Evolutionary conservation across 306 rosid genomes (phyloP).

Genomic region (Citrullus amarus): DNA sequence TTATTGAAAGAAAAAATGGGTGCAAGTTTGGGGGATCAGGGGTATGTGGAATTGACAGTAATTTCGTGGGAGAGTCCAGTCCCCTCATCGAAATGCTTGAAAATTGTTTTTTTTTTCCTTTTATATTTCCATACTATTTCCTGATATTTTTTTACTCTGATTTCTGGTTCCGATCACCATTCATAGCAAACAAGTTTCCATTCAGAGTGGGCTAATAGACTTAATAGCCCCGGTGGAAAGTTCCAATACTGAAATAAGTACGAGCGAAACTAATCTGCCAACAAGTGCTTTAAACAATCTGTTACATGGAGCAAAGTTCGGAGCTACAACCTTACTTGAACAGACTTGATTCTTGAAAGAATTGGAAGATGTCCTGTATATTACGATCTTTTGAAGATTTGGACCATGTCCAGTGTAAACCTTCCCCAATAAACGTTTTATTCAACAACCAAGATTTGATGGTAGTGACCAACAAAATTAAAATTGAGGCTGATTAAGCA

Average conservation of each 20-base stretch:
- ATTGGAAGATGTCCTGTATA: background rate
- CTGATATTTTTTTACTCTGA: background rate
- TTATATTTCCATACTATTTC: background rate
- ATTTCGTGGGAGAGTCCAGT: background rate
- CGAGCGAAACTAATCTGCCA: background rate
- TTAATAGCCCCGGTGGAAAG: background rate
- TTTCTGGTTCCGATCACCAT: background rate
- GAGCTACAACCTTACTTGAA: background rate
- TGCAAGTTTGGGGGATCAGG: background rate
- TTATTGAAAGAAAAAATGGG: background rate
- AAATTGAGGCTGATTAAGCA: too few relatives aligned
- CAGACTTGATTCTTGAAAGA: background rate
- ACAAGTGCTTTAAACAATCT: background rate
- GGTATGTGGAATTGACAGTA: background rate
- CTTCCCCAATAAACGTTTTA: background rate
- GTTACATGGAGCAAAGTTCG: background rate
- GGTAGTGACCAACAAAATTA: background rate
- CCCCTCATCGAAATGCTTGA: background rate
- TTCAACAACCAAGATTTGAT: background rate
- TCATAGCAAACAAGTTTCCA: background rate
- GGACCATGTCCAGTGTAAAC: background rate
- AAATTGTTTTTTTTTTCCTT: background rate
- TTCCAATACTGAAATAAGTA: background rate
- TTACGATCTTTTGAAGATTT: background rate
- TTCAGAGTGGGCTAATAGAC: background rate